A percentile compares a stretch with the other conserved stretches of the same genome.
These are phyloP conservation scores for Catenaria anguillulae DNA, from an alignment of 371 early-diverging fungal species.

Conservation along the genomic window DNA sequence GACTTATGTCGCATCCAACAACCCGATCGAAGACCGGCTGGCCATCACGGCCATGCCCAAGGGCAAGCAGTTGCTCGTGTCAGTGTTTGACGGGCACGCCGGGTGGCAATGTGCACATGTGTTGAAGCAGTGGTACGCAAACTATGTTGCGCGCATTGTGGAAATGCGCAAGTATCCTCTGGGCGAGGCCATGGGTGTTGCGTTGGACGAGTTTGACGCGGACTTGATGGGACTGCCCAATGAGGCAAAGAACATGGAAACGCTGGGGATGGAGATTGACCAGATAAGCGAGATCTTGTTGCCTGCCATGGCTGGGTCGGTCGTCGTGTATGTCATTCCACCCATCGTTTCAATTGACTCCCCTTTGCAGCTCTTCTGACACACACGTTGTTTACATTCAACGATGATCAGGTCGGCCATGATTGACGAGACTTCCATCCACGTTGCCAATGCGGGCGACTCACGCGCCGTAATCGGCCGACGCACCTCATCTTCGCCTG, in stretches of 20 bases:
- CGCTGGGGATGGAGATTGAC: background rate
- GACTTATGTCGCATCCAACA: background rate
- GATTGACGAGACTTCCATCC: constrained; percentile 48
- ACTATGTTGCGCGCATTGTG: constrained; percentile 1
- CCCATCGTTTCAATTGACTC: no score
- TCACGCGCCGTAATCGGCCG: constrained; percentile 44
- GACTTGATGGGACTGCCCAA: constrained; percentile 3
- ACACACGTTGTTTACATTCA: no score
- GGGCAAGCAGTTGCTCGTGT: background rate
- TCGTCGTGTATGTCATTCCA: background rate
- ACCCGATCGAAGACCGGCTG: constrained; percentile 4
- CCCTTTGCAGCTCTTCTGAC: no score
- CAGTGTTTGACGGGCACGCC: background rate
- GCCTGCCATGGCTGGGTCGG: constrained; percentile 2
- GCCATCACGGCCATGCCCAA: background rate
- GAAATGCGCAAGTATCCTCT: no score
- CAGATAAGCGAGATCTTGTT: background rate
- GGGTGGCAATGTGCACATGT: background rate
- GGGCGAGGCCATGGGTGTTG: background rate
- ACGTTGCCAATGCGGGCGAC: constrained; percentile 32
- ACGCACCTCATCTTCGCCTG: constrained; percentile 9
- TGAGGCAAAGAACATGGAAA: background rate
- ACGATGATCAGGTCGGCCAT: background rate
- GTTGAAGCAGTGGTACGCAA: background rate
- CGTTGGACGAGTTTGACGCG: constrained; percentile 2